phyloP scores from a whole-genome alignment of 805 yeast genomes.

The Debaryomyces hansenii region DNA sequence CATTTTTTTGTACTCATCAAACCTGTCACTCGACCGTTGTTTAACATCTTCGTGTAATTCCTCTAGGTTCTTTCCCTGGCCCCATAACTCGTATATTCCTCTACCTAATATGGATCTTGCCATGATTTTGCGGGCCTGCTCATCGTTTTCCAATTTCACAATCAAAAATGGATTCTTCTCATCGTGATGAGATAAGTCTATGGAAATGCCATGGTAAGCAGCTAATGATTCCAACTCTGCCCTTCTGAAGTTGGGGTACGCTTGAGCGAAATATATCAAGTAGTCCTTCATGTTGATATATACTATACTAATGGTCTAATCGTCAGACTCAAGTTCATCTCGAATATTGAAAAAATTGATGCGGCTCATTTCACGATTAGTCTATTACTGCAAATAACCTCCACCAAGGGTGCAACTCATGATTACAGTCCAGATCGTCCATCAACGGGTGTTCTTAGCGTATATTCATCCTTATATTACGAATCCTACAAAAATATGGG shows the following conservation, averaged over 20 bases:
- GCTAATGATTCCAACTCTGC: conserved; percentile 90
- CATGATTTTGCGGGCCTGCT: conserved; percentile 63
- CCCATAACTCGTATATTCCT: conserved; percentile 86
- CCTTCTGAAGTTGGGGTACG: conserved; percentile 71
- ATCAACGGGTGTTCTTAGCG: too few relatives aligned
- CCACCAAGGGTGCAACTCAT: too few relatives aligned
- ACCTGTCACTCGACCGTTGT: conserved; percentile 27
- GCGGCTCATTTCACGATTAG: neutral
- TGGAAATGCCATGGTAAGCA: conserved; percentile 50
- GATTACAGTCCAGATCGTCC: too few relatives aligned
- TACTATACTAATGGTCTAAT: neutral
- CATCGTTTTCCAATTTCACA: conserved; percentile 65
- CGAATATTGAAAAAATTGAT: neutral
- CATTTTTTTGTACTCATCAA: conserved; percentile 38
- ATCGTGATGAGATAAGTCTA: conserved; percentile 61
- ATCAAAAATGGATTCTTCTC: conserved; percentile 68
- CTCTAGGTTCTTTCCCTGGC: conserved; percentile 57
- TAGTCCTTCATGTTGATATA: conserved; percentile 54
- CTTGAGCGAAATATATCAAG: conserved; percentile 81
- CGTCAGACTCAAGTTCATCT: neutral
- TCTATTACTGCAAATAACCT: neutral
- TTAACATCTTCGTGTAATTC: conserved; percentile 56
- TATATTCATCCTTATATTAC: too few relatives aligned
- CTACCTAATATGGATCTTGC: conserved; percentile 67
- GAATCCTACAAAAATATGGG: too few relatives aligned